These are phyloP conservation scores for Phytopythium ostracodes DNA, from an alignment of 352 stramenopile species.

Conservation along the genomic window DNA sequence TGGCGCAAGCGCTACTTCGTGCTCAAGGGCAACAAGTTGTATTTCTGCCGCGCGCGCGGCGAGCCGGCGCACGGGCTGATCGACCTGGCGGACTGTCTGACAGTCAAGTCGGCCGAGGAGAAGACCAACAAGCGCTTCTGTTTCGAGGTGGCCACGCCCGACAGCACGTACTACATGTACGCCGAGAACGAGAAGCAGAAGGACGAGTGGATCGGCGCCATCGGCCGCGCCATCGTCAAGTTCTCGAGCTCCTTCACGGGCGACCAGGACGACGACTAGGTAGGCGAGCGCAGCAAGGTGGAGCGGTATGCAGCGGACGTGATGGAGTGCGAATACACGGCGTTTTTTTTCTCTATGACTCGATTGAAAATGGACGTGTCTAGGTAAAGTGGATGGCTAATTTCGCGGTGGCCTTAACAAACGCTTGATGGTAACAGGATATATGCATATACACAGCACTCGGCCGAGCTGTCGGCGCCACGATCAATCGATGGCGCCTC, in stretches of 20 bases:
- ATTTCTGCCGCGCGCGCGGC: conserved; percentile 75
- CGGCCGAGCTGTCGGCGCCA: background rate
- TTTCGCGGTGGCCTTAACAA: background rate
- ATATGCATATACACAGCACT: background rate
- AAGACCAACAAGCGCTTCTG: conserved; percentile 91
- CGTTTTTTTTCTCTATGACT: conserved; percentile 8
- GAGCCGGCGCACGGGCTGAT: conserved; percentile 87
- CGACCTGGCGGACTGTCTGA: conserved; percentile 87
- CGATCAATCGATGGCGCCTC: background rate
- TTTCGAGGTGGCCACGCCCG: conserved; percentile 87
- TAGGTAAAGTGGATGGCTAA: background rate
- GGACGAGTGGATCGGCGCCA: conserved; percentile 93
- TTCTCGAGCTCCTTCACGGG: conserved; percentile 96
- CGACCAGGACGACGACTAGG: conserved; percentile 75
- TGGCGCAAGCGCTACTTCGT: conserved; percentile 90
- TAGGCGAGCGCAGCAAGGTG: background rate
- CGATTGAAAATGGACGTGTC: background rate
- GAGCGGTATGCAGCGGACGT: background rate
- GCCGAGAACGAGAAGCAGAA: conserved; percentile 90
- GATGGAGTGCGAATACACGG: conserved; percentile 9
- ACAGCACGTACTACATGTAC: conserved; percentile 91
- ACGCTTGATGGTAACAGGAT: background rate
- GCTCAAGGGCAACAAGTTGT: conserved; percentile 90
- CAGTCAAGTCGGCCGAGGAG: conserved; percentile 88
- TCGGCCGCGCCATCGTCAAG: conserved; percentile 97